These are phyloP conservation scores for Acanthamoeba divionensis DNA, from an alignment of 208 protist species.

Conservation along the genomic window DNA sequence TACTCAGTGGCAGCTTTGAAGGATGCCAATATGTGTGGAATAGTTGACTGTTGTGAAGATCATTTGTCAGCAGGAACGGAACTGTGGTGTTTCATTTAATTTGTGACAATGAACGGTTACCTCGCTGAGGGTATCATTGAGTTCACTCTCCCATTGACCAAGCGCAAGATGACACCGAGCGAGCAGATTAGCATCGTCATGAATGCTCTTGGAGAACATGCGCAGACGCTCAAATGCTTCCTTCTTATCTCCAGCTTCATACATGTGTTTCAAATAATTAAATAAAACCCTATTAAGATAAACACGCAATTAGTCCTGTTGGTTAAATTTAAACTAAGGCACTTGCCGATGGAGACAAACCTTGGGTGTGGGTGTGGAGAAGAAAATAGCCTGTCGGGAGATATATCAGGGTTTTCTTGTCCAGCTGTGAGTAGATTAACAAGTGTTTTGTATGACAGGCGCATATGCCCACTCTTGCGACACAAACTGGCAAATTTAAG, in stretches of 20 bases:
- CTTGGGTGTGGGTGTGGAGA: not conserved
- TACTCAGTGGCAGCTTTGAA: slow-evolving; percentile 54
- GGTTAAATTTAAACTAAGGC: too few species aligned
- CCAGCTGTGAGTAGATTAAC: slow-evolving; percentile 15
- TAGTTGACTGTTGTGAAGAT: not conserved
- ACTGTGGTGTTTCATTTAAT: not conserved
- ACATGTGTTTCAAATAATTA: slow-evolving; percentile 1
- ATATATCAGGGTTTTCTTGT: too few species aligned
- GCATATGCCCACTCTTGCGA: slow-evolving; percentile 34
- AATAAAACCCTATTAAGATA: slow-evolving; percentile 33
- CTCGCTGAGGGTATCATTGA: slow-evolving; percentile 19
- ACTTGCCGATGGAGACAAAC: too few species aligned
- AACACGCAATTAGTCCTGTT: too few species aligned
- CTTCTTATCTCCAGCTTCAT: not conserved
- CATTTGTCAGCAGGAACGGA: not conserved
- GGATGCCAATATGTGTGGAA: slow-evolving; percentile 22
- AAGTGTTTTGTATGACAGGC: slow-evolving; percentile 32
- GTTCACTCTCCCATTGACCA: slow-evolving; percentile 20
- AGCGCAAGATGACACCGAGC: slow-evolving; percentile 42
- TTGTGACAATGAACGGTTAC: not conserved
- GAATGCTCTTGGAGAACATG: not conserved
- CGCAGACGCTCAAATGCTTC: not conserved
- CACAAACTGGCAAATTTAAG: slow-evolving; percentile 46
- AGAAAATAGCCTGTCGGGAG: not conserved
- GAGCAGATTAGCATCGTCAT: slow-evolving; percentile 9